These are phyloP conservation scores for Saturnispora sekii DNA, from an alignment of 805 yeast species.

Conservation along the genomic window DNA sequence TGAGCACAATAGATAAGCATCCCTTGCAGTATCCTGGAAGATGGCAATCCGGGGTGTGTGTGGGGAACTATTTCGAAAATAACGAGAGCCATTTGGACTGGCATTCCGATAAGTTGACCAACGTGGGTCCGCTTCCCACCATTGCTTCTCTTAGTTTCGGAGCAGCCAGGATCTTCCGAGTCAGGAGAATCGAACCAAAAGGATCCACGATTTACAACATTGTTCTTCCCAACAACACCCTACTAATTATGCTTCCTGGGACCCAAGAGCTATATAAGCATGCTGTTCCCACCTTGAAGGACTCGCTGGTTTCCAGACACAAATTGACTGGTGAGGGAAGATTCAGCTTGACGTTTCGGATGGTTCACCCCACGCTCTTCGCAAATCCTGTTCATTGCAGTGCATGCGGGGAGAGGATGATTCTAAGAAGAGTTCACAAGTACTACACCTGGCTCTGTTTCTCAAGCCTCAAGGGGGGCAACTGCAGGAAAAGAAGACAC, in stretches of 20 bases:
- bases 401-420: constrained; percentile 34
- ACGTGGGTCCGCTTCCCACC: constrained; percentile 61
- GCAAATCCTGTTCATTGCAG: constrained; percentile 35
- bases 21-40: constrained; percentile 30
- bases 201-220: constrained; percentile 34
- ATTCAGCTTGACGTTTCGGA: constrained; percentile 58
- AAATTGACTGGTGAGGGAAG: constrained; percentile 41
- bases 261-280: constrained; percentile 73
- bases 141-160: constrained; percentile 66
- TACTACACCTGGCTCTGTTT: constrained; percentile 62
- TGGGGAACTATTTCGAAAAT: constrained; percentile 46
- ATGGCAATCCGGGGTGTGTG: constrained; percentile 48
- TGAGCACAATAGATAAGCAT: constrained; percentile 17
- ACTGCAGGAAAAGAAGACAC: constrained; percentile 36
- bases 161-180: constrained; percentile 54
- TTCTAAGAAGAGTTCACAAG: constrained; percentile 41
- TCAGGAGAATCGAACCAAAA: constrained; percentile 30
- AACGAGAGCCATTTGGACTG: constrained; percentile 50
- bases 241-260: constrained; percentile 67
- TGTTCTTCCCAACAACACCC: constrained; percentile 58
- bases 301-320: constrained; percentile 32
- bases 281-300: constrained; percentile 39
- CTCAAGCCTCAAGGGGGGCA: constrained; percentile 31
- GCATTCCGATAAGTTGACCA: constrained; percentile 68
- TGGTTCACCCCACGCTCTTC: constrained; percentile 33